phyloP scores from a whole-genome alignment of 2,329 filamentous ascomycete genomes.

The Zymoseptoria passerinii region DNA sequence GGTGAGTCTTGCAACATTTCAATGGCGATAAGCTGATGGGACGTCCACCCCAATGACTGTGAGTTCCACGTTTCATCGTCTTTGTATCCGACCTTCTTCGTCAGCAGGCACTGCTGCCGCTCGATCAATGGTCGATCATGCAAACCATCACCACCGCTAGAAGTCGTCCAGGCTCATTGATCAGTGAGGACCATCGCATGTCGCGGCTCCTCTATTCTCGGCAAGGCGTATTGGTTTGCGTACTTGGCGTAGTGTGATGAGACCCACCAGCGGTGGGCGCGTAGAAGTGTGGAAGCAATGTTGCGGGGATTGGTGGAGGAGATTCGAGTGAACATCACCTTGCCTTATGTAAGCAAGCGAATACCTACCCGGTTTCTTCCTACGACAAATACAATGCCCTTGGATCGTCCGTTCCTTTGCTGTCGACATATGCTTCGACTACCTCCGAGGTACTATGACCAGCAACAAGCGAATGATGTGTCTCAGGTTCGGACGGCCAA shows the following conservation, averaged over 20 bases:
- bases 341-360: too few relatives aligned
- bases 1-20: background rate
- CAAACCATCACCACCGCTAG: background rate
- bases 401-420: too few relatives aligned
- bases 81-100: background rate
- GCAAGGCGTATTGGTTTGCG: background rate
- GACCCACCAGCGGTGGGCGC: background rate
- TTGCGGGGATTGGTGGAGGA: background rate
- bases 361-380: too few relatives aligned
- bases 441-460: too few relatives aligned
- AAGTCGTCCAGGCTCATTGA: background rate
- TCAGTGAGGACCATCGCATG: background rate
- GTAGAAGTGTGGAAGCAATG: background rate
- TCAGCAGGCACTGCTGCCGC: background rate
- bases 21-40: background rate
- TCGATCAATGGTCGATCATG: background rate
- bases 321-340: background rate
- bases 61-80: background rate
- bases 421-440: too few relatives aligned
- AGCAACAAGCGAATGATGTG: too few relatives aligned
- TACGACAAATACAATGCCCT: too few relatives aligned
- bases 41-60: background rate
- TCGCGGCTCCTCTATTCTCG: background rate
- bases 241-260: background rate
- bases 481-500: too few relatives aligned